Percentiles rank a stretch among this genome's conserved stretches.
Evolutionary conservation across 2,329 filamentous ascomycete species (phyloP).

Genomic region (Fusarium kyushuense): DNA sequence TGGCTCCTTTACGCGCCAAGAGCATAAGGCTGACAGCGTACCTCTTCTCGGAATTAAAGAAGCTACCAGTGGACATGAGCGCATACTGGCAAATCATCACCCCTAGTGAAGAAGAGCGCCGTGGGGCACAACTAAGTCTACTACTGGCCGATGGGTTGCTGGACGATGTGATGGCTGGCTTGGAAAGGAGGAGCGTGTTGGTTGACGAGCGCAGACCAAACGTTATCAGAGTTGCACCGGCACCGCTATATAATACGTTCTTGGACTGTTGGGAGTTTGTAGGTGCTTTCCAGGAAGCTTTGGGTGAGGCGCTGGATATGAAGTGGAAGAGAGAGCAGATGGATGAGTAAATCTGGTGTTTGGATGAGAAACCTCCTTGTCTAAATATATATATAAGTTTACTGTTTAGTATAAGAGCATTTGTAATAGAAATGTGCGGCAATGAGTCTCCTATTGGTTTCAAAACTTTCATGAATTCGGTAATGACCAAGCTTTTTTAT

Average conservation of each 20-base stretch:
- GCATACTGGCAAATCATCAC: slow-evolving; percentile 71
- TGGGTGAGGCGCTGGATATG: slow-evolving; percentile 43
- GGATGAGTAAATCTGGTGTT: slow-evolving; percentile 14
- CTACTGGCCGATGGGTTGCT: slow-evolving; percentile 73
- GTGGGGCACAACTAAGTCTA: slow-evolving; percentile 84
- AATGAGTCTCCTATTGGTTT: background rate
- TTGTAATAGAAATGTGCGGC: background rate
- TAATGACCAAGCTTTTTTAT: too few species aligned
- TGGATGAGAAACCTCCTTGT: too few species aligned
- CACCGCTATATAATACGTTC: slow-evolving; percentile 84
- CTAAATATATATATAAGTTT: background rate
- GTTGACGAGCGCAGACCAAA: slow-evolving; percentile 85
- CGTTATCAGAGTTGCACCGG: slow-evolving; percentile 82
- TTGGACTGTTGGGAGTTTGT: slow-evolving; percentile 63
- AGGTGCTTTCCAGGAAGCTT: slow-evolving; percentile 44
- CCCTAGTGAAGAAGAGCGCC: slow-evolving; percentile 69
- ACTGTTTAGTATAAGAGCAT: background rate
- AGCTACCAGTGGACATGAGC: slow-evolving; percentile 44
- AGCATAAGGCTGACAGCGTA: slow-evolving; percentile 72
- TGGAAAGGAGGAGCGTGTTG: slow-evolving; percentile 76
- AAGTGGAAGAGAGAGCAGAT: slow-evolving; percentile 35
- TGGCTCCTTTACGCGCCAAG: slow-evolving; percentile 73
- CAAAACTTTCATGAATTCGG: too few species aligned
- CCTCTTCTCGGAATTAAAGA: slow-evolving; percentile 71
- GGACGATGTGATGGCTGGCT: slow-evolving; percentile 69